Base-by-base conservation (phyloP, 495 filamentous ascomycete species). In the Hypoxylon lienhwacheense region DNA sequence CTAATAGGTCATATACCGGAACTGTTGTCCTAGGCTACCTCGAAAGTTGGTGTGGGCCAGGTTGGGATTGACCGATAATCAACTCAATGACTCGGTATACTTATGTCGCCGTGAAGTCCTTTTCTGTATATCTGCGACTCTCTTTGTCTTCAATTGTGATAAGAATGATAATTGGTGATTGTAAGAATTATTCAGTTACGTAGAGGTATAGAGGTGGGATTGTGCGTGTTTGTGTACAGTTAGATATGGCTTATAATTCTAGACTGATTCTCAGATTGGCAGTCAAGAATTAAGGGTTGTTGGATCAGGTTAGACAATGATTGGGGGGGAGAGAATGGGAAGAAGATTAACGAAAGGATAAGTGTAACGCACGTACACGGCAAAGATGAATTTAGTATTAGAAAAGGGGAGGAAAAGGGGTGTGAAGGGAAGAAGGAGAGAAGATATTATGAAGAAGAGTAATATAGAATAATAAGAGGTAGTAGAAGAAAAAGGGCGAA, bases 71-170 rank as follows among this genome's bases (percentile, higher is more conserved):
- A 55, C 61, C 64, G 61, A 67, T 60, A 53, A 67, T 67, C 65
- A 67, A 63, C 32, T 53, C 45, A 65, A 67, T 67, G 65, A 67
- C 65, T 67, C 65, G 59, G 62, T 57, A 48, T 45, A 25, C 44
- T n/a, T n/a, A n/a, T n/a, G n/a, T n/a, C n/a, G n/a, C n/a, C n/a
- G n/a, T n/a, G n/a, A n/a, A n/a, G n/a, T n/a, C n/a, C n/a, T n/a
- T n/a, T n/a, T n/a, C n/a, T n/a, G n/a, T n/a, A n/a, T n/a, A n/a
- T n/a, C 14, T 25, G 11, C 16, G 37, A 25, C 21, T 40, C 21
- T 25, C 14, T 20, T 41, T 41, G 11, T 41, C 19, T 20, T 37
- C 16, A 20, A 37, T 21, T 37, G 35, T 26, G 37, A 41, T 41
- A 41, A 15, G 37, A 21, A n/a, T n/a, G n/a, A n/a, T n/a, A n/a